phyloP scores from a whole-genome alignment of 345 rosid genomes.

The Sisymbrium irio region DNA sequence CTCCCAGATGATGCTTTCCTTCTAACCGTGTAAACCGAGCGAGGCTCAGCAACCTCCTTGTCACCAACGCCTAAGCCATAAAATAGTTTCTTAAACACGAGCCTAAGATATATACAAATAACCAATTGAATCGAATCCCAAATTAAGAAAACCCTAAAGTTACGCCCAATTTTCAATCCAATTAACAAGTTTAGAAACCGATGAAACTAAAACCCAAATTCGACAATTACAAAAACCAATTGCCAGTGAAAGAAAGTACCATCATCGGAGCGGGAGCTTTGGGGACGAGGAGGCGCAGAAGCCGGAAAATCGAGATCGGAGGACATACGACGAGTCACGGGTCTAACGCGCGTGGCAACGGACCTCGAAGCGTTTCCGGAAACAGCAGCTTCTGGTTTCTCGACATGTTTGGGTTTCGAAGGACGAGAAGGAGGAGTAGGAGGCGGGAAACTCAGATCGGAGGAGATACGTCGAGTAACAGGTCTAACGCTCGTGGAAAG shows the following conservation, averaged over 20 bases:
- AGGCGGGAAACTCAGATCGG: constrained; percentile 16
- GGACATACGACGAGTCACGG: constrained; percentile 28
- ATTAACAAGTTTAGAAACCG: no score
- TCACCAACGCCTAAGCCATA: constrained; percentile 30
- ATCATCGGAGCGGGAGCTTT: background rate
- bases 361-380: background rate
- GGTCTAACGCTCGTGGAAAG: background rate
- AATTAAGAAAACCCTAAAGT: constrained; percentile 27
- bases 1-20: constrained; percentile 36
- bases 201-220: background rate
- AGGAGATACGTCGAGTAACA: constrained; percentile 22
- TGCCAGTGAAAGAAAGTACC: constrained; percentile 9
- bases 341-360: background rate
- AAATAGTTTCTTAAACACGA: constrained; percentile 2
- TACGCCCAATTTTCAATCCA: constrained; percentile 11
- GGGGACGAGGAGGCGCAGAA: constrained; percentile 26
- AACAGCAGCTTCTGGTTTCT: background rate
- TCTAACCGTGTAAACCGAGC: constrained; percentile 39
- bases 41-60: constrained; percentile 32
- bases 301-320: constrained; percentile 23
- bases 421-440: constrained; percentile 28
- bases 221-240: background rate
- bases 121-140: background rate
- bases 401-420: background rate
- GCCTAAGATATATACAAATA: background rate